Conservation (phyloP, 176 grass and related monocot genomes). For the Musa itinerans region DNA sequence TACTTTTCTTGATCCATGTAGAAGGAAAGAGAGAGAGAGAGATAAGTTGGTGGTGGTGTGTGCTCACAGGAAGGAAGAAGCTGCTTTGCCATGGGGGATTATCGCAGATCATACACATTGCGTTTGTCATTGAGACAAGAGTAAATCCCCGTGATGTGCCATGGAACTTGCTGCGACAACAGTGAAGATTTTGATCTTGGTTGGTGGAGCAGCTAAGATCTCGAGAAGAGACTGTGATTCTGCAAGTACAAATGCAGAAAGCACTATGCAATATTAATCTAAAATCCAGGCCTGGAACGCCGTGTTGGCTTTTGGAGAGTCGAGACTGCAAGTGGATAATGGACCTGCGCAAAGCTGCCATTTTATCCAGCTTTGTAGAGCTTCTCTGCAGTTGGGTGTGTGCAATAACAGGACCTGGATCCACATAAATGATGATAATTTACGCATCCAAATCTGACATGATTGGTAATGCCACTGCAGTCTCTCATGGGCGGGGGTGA, state of each 20-base stretch:
- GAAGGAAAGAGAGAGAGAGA: not conserved
- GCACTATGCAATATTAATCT: not conserved
- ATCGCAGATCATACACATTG: too few relatives aligned
- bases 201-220: not conserved
- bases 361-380: not conserved
- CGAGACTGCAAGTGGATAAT: not conserved
- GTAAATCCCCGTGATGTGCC: not conserved
- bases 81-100: not conserved
- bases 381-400: not conserved
- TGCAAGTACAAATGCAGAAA: not conserved
- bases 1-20: not conserved
- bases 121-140: too few relatives aligned
- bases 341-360: conserved; percentile 1
- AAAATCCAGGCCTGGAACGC: not conserved
- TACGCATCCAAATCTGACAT: not conserved
- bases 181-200: not conserved
- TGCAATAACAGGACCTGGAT: too few relatives aligned
- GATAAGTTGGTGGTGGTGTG: too few relatives aligned
- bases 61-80: not conserved
- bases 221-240: not conserved
- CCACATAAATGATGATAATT: too few relatives aligned
- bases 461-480: not conserved
- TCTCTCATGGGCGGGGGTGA: too few relatives aligned
- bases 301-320: not conserved
- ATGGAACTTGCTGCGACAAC: not conserved